phyloP scores from a whole-genome alignment of 768 basidiomycete species.

The Boletus coccyginus region DNA sequence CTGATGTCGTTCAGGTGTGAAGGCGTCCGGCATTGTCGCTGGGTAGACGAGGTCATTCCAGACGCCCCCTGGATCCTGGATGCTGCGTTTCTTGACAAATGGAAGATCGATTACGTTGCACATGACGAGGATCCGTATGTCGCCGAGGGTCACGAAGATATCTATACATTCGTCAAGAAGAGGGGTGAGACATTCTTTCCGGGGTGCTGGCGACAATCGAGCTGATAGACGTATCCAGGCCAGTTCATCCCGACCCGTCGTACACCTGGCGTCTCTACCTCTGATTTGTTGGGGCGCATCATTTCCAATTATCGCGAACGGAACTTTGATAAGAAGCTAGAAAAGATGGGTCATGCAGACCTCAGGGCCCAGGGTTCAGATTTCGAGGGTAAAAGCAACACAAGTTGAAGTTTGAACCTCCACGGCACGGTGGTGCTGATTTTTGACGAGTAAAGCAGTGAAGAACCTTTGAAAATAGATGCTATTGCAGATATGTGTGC shows the following conservation, averaged over 20 bases:
- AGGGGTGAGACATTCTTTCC: constrained; percentile 52
- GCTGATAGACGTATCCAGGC: constrained; percentile 44
- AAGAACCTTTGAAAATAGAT: neutral
- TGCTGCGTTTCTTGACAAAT: constrained; percentile 76
- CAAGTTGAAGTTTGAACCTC: neutral
- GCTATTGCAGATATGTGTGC: neutral
- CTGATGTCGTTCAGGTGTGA: constrained; percentile 59
- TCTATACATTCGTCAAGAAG: constrained; percentile 78
- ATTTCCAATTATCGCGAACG: constrained; percentile 82
- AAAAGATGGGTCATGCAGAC: constrained; percentile 80
- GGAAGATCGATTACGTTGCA: constrained; percentile 93
- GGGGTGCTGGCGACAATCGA: neutral
- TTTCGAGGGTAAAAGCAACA: constrained; percentile 17
- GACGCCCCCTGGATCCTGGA: constrained; percentile 91
- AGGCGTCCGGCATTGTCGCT: constrained; percentile 91
- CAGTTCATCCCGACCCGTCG: constrained; percentile 94
- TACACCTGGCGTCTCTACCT: constrained; percentile 93
- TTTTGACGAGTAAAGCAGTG: neutral
- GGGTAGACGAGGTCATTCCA: constrained; percentile 92
- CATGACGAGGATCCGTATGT: constrained; percentile 93
- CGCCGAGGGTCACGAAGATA: constrained; percentile 77
- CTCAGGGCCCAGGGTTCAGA: constrained; percentile 55
- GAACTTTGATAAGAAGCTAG: constrained; percentile 85
- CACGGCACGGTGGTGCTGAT: neutral
- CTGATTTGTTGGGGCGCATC: constrained; percentile 88